Evolutionary conservation across 768 basidiomycete species (phyloP), one percentile per base, ranked within the genome.

Genomic region (Tylopilus felleus): DNA sequence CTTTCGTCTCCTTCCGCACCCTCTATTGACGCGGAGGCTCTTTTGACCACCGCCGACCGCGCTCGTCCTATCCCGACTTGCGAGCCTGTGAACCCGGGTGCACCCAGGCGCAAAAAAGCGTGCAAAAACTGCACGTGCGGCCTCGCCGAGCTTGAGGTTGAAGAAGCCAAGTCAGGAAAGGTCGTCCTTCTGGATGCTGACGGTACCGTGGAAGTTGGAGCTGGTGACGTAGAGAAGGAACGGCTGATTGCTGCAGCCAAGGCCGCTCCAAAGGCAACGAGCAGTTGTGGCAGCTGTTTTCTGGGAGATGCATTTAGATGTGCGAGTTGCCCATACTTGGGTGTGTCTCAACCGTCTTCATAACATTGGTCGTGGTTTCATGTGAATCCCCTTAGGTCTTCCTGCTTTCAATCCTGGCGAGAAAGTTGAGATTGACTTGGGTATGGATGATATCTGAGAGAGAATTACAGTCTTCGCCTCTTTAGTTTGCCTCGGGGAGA

Each of bases 391-490:
- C 40, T n/a, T 62, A 98, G 96, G 97, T 61, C 80, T 98, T 27
- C 97, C 97, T 43, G 93, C 96, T 13, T 98, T 99, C 77, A 90
- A 96, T 71, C 96, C 97, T 2, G 97, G 97, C 52, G 93, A 98
- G 76, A 96, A 98, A 75, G 93, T 99, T 25, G 87, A 93, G 77
- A 90, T 95, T 56, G 82, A 88, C 65, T 80, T 94, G 56, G 82
- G 80, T 47, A 90, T 90, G 85, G 93, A 95, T 69, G 93, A 97
- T 70, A 82, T 94, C 57, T 96, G 72, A 75, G 47, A 50, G 25
- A 38, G 27, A 43, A 27, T 28, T 19, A 14, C 13, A 47, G 35
- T 19, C n/a, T 28, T 51, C 33, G 12, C 28, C 22, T 31, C 19
- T 45, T 14, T 48, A 29, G 21, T 28, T 23, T 31, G 40, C n/a